These are phyloP conservation scores for Sclerotinia subarctica DNA, from an alignment of 2,329 filamentous ascomycete genomes.

Conservation along the genomic window DNA sequence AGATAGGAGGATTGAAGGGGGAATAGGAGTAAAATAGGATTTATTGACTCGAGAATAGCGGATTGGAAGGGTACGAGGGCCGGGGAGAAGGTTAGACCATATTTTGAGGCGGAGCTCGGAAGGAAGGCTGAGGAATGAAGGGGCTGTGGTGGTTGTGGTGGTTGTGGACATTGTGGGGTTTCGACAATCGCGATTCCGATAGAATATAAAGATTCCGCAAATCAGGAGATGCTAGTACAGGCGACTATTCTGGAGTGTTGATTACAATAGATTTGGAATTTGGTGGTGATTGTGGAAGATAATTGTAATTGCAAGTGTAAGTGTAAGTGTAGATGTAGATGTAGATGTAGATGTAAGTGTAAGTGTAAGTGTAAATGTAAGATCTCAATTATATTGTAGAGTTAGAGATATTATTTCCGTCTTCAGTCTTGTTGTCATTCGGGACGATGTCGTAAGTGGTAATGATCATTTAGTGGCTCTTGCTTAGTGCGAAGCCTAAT, in stretches of 20 bases:
- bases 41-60: slow-evolving; percentile 14
- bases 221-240: not conserved
- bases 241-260: not conserved
- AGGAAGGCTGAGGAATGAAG: slow-evolving; percentile 18
- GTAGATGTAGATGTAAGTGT: not conserved
- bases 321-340: not conserved
- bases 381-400: not conserved
- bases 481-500: not conserved
- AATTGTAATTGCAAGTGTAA: not conserved
- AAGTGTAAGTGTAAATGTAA: not conserved
- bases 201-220: not conserved
- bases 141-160: not conserved
- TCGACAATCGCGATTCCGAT: not conserved
- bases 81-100: slow-evolving; percentile 15
- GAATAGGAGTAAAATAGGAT: slow-evolving; percentile 13
- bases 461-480: not conserved
- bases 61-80: slow-evolving; percentile 17
- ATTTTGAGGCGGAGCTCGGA: slow-evolving; percentile 22
- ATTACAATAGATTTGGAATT: not conserved
- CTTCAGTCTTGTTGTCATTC: slow-evolving; percentile 7
- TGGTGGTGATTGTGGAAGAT: not conserved
- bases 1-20: slow-evolving; percentile 19
- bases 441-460: slow-evolving; percentile 4
- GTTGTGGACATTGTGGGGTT: slow-evolving; percentile 6
- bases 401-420: not conserved